phyloP scores from a whole-genome alignment of 2,329 filamentous ascomycete species.

The Trichophyton mentagrophytes region DNA sequence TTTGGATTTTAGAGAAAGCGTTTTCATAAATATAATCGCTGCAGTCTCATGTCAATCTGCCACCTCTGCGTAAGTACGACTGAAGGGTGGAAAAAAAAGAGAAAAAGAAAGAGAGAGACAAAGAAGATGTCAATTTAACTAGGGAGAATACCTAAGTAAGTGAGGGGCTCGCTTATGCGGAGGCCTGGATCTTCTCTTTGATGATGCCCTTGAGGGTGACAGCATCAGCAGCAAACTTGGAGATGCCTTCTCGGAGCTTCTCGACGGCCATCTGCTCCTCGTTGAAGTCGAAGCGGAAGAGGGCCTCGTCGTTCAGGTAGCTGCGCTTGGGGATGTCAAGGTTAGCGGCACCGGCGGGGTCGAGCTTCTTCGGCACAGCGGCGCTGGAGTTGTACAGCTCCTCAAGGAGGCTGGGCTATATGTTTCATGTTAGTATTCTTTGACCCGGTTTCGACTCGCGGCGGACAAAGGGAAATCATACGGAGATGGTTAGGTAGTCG shows the following conservation, averaged over 20 bases:
- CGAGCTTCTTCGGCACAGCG: conserved; percentile 83
- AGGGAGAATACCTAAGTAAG: background rate
- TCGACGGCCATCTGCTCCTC: conserved; percentile 98
- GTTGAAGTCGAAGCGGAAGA: conserved; percentile 99
- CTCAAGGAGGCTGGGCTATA: conserved; percentile 79
- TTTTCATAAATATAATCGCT: background rate
- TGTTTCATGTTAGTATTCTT: background rate
- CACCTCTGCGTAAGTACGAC: background rate
- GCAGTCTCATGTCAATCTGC: background rate
- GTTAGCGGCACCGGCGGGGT: conserved; percentile 50
- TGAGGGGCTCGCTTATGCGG: background rate
- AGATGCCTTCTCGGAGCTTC: conserved; percentile 98
- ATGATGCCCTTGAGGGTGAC: conserved; percentile 87
- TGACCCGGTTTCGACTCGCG: background rate
- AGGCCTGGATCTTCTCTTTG: conserved; percentile 61
- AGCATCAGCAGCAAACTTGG: conserved; percentile 95
- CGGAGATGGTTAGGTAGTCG: conserved; percentile 96
- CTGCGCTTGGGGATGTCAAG: conserved; percentile 75
- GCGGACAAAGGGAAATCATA: conserved; percentile 36
- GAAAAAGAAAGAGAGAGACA: background rate
- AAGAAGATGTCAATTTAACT: background rate
- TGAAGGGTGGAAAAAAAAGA: background rate
- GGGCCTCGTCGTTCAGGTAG: conserved; percentile 79
- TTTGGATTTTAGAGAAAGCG: background rate
- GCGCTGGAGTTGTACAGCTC: conserved; percentile 76